phyloP scores from a whole-genome alignment of 164 flowering plant species.

The Berberis vulgaris region DNA sequence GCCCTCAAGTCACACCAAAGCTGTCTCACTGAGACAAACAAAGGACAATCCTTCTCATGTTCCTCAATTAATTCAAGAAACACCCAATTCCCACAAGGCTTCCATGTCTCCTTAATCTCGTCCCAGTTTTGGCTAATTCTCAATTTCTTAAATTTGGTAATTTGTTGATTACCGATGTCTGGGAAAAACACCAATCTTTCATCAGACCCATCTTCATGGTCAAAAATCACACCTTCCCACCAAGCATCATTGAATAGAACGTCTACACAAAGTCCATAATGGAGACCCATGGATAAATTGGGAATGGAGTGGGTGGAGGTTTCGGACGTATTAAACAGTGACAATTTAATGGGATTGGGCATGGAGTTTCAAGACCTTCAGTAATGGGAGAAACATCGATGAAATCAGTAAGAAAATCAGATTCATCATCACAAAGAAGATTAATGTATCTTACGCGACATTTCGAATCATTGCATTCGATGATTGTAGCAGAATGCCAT shows the following conservation, averaged over 20 bases:
- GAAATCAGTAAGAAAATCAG: too few relatives aligned
- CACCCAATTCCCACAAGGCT: conserved; percentile 44
- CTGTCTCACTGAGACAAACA: conserved; percentile 45
- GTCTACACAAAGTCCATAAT: conserved; percentile 79
- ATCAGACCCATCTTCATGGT: conserved; percentile 34
- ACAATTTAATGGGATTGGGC: too few relatives aligned
- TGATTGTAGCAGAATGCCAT: too few relatives aligned
- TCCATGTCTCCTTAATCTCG: conserved; percentile 37
- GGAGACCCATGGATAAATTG: conserved; percentile 9
- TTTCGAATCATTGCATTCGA: too few relatives aligned
- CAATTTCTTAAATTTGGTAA: conserved; percentile 21
- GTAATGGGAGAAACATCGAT: too few relatives aligned
- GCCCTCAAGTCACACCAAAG: conserved; percentile 50
- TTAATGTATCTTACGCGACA: too few relatives aligned
- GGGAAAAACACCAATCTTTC: conserved; percentile 68
- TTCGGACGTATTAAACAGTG: too few relatives aligned
- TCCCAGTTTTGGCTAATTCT: conserved; percentile 58
- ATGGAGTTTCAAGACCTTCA: too few relatives aligned
- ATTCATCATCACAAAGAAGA: too few relatives aligned
- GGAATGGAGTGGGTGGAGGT: conserved; percentile 10
- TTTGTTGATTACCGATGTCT: conserved; percentile 70
- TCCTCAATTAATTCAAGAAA: conserved; percentile 47
- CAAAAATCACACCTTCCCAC: conserved; percentile 97
- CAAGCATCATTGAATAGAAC: conserved; percentile 50
- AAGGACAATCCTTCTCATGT: conserved; percentile 15